phyloP scores from a whole-genome alignment of 306 rosid genomes.

The Malus sylvestris region DNA sequence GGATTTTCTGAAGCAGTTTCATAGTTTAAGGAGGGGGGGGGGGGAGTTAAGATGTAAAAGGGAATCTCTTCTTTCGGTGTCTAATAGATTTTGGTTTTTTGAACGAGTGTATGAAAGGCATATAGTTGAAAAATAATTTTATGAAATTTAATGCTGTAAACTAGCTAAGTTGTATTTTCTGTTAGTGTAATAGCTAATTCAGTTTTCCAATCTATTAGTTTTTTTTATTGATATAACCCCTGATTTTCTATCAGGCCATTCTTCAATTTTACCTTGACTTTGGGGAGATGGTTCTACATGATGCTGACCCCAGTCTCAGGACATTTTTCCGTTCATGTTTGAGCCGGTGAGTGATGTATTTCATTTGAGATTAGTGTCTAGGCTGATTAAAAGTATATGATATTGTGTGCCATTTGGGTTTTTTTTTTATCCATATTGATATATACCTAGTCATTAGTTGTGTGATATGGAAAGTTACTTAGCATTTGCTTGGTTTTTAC shows the following conservation, averaged over 20 bases:
- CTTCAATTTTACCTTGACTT: conserved; percentile 92
- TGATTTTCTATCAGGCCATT: conserved; percentile 45
- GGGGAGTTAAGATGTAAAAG: not conserved
- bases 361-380: not conserved
- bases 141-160: not conserved
- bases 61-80: not conserved
- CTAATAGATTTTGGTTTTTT: not conserved
- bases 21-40: too few relatives aligned
- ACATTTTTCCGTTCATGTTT: conserved; percentile 77
- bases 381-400: not conserved
- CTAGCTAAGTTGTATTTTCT: not conserved
- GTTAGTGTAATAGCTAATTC: not conserved
- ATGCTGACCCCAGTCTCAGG: conserved; percentile 88
- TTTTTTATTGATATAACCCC: not conserved
- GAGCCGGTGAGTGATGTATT: conserved; percentile 58
- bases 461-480: not conserved
- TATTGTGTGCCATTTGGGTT: not conserved
- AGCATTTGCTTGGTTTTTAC: not conserved
- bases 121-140: not conserved
- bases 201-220: not conserved
- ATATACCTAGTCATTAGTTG: not conserved
- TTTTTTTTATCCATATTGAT: not conserved
- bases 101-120: not conserved
- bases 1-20: not conserved
- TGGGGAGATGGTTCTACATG: conserved; percentile 87